A percentile compares a stretch with the other conserved stretches of the same genome.
phyloP scores from a whole-genome alignment of 306 rosid species.

The Senna siamea region DNA sequence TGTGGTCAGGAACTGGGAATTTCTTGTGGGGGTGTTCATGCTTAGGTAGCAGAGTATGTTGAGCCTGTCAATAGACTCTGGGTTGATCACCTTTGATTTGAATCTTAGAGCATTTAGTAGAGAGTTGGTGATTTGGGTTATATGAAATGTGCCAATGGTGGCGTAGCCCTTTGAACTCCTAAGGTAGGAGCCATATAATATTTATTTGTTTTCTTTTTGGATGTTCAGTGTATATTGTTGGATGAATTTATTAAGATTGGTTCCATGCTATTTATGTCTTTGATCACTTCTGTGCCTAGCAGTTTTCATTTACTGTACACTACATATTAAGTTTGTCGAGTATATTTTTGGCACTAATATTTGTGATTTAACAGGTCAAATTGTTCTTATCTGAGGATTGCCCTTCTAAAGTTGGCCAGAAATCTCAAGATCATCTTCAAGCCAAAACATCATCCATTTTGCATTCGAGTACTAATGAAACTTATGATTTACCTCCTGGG shows the following conservation, averaged over 20 bases:
- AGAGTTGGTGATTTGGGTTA: too few species aligned
- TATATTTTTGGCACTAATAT: slow-evolving; percentile 21
- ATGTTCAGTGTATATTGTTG: neutral
- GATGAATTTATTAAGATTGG: neutral
- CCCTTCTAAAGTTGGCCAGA: slow-evolving; percentile 56
- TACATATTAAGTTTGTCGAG: neutral
- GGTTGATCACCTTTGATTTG: too few species aligned
- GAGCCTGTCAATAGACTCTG: too few species aligned
- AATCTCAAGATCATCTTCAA: slow-evolving; percentile 53
- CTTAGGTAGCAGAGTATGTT: neutral
- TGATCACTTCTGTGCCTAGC: neutral
- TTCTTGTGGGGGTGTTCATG: neutral
- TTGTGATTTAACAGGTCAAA: slow-evolving; percentile 54
- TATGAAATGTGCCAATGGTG: too few species aligned
- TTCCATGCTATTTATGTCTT: neutral
- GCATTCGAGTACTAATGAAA: slow-evolving; percentile 43
- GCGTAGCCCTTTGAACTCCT: too few species aligned
- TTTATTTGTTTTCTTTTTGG: neutral
- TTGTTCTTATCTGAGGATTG: slow-evolving; percentile 57
- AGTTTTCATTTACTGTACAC: neutral
- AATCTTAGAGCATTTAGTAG: too few species aligned
- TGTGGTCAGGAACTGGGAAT: neutral
- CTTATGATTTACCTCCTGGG: slow-evolving; percentile 65
- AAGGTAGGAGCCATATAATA: neutral
- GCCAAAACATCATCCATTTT: slow-evolving; percentile 43